Evolutionary conservation across 2,329 filamentous ascomycete species (phyloP).

Genomic region (Monascus ruber): DNA sequence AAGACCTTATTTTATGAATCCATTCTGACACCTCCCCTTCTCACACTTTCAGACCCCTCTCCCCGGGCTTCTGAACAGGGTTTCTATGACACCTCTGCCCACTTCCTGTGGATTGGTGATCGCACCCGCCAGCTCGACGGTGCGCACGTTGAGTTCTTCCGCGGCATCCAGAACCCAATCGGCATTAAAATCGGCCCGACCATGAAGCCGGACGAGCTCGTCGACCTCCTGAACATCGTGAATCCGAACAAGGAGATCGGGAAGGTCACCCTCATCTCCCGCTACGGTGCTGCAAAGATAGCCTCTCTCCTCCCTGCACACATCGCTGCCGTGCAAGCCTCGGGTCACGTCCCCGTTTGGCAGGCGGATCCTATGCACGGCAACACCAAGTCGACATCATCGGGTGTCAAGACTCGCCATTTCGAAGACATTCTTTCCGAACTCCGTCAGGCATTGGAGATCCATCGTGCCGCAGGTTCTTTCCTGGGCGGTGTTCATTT

Average conservation of each 20-base stretch:
- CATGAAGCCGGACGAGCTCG: conserved; percentile 64
- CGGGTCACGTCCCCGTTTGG: conserved; percentile 73
- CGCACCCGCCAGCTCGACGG: conserved; percentile 87
- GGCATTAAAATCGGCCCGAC: conserved; percentile 92
- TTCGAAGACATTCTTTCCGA: conserved; percentile 87
- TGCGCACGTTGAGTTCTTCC: conserved; percentile 94
- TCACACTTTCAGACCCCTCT: conserved; percentile 5
- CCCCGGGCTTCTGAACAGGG: conserved; percentile 37
- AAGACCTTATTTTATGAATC: conserved; percentile 22
- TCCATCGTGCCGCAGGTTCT: conserved; percentile 72
- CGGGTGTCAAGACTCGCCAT: conserved; percentile 80
- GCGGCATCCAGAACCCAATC: conserved; percentile 89
- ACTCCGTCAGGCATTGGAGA: conserved; percentile 67
- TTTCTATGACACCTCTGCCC: conserved; percentile 89
- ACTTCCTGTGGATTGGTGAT: conserved; percentile 98
- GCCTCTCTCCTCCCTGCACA: conserved; percentile 65
- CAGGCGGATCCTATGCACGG: conserved; percentile 99
- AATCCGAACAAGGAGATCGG: conserved; percentile 75
- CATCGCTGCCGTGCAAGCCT: conserved; percentile 77
- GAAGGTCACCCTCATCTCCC: conserved; percentile 92
- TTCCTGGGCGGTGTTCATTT: conserved; percentile 91
- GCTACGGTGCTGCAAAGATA: conserved; percentile 76
- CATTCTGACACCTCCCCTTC: conserved; percentile 15
- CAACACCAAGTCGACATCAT: conserved; percentile 53
- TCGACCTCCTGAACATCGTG: conserved; percentile 68